Base-by-base conservation (phyloP, 2,329 filamentous ascomycete genomes). In the Colletotrichum sp. region DNA sequence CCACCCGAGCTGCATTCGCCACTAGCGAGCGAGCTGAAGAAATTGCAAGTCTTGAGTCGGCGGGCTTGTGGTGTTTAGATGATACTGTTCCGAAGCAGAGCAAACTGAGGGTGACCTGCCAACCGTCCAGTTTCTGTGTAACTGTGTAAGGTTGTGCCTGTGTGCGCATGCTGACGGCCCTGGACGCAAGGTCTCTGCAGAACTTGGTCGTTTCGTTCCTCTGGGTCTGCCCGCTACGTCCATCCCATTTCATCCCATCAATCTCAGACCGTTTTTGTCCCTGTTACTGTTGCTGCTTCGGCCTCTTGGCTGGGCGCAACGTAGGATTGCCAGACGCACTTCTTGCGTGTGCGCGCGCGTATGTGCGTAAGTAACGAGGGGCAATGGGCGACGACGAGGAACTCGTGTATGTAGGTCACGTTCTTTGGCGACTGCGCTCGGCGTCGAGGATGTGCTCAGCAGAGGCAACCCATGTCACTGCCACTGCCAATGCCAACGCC, bases 391-490 rank as follows among this genome's bases (percentile, higher is more conserved):
- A 66, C 26, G 67, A n/a, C 38, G 52, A 68, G 30, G 36, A 15
- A 34, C 30, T 64, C 16, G 68, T 72, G 60, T 67, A 69, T 68
- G 71, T 60, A 74, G 61, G 72, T 72, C 72, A 30, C 55, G 67
- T 71, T 61, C 48, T 74, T 43, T 48, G 48, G 28, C 30, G 34
- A 71, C 68, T 32, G 72, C 28, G 55, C 68, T 66, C 48, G 24
- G 68, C 52, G 16, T 52, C 36, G 65, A 58, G 48, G n/a, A 34
- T 21, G 24, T 55, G 30, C 38, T 61, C 36, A 63, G 57, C 38
- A 68, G 69, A 75, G 73, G 73, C 69, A 75, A 64, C 73, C 72
- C 30, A 72, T 67, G 72, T 65, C 55, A 75, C 61, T 72, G 72
- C 63, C 63, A 67, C 38, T 43, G 57, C 63, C 72, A 57, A 48